Base-by-base conservation (phyloP, 1,284 basidiomycete genomes). In the Rhizopogon parksii region DNA sequence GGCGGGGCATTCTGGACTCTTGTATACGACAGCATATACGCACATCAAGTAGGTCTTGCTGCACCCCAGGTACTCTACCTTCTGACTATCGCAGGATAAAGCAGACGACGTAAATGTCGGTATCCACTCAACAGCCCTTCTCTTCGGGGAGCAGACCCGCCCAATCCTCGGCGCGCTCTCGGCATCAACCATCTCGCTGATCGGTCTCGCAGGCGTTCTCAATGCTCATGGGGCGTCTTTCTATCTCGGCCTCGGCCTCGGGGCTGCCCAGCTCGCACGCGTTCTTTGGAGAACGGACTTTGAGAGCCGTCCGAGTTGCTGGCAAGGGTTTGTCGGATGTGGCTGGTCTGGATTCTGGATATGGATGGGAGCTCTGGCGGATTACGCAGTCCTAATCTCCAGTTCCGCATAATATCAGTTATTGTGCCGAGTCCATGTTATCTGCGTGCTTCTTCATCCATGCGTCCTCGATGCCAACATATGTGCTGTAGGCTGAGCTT, bases 21-120 rank as follows among this genome's bases (percentile, higher is more conserved):
- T 49, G 89, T 95, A 1, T 99, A 99, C 64, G 96, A 99, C 63
- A 96, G 87, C 46, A 95, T 99, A 59, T 99, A 99, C 63, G 96
- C 96, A 2, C 96, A 99, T 68, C 95, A 97, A 74, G 91, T 90
- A 54, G 35, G 72, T 58, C 30, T 17, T 12, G 7, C 34, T 25
- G 45, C 3, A 37, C 19, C n/a, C 42, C 36, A 32, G 27, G 6
- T 43, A 39, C 6, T 37, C 42, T 47, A 27, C 39, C 14, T 12
- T 47, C 12, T 36, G 35, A 17, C 12, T 40, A 42, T 47, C 21
- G 36, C 62, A 96, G 88, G 96, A 99, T 71, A 99, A 98, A 73
- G 68, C 61, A 6, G 96, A 99, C 72, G 96, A 99, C 63, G 75
- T 91, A 36, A 74, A 78, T 46, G 91, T 83, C 15, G 94, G 91